Evolutionary conservation across 257 asterid species (phyloP).

Genomic region (Nicotiana sylvestris): DNA sequence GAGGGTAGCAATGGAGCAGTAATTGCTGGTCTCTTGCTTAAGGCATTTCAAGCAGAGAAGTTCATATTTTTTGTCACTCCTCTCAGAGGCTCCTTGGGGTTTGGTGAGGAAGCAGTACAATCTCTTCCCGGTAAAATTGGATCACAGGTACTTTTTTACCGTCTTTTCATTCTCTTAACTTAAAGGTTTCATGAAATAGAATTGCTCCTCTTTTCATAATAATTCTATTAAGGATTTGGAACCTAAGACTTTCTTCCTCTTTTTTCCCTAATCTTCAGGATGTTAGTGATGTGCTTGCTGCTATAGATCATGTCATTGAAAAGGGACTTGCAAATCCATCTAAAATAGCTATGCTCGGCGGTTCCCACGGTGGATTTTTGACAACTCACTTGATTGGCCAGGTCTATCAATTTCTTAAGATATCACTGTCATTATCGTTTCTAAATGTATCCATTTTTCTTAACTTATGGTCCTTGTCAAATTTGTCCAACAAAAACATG

Average conservation of each 20-base stretch:
- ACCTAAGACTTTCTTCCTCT: not conserved
- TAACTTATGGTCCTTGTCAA: not conserved
- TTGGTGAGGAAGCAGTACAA: no score
- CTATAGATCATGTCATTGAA: slow-evolving; percentile 58
- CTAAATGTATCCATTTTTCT: not conserved
- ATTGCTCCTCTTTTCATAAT: no score
- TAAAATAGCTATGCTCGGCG: slow-evolving; percentile 81
- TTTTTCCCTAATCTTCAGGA: slow-evolving; percentile 45
- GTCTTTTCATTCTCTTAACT: no score
- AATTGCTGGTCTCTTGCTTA: not conserved
- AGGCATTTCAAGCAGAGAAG: not conserved
- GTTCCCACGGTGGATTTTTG: slow-evolving; percentile 97
- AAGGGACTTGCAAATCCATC: slow-evolving; percentile 83
- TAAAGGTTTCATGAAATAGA: no score
- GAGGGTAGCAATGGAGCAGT: not conserved
- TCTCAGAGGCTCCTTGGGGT: no score
- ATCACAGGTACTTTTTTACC: no score
- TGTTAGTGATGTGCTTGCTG: slow-evolving; percentile 79
- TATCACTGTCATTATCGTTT: not conserved
- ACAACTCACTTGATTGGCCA: slow-evolving; percentile 97
- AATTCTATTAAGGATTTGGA: not conserved
- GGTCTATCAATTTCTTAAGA: slow-evolving; percentile 34
- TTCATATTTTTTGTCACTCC: not conserved
- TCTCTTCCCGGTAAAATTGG: no score
- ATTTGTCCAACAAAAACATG: not conserved